Base-by-base conservation (phyloP, 495 filamentous ascomycete genomes). In the Lasiosphaeria hispida region DNA sequence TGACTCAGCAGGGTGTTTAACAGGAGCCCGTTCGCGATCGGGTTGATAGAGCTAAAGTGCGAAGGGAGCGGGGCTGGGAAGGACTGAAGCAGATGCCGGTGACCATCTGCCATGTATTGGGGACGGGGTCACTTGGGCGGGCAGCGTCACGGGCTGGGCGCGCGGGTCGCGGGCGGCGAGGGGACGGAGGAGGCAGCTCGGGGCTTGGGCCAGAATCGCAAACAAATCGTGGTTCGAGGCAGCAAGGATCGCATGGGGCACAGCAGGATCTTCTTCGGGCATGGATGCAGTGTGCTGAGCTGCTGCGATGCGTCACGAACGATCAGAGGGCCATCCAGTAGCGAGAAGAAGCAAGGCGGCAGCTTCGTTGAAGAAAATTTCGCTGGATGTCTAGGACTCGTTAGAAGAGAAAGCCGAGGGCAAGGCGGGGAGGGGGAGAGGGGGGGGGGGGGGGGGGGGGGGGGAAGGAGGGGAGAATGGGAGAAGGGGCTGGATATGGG, bases 101-200 rank as follows among this genome's bases (percentile, higher is more conserved):
- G 84, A 86, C 84, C 88, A 89, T 92, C 88, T 83, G 88, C 88
- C 88, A 91, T 91, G 82, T 85, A 87, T 55, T 59, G 62, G 39
- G 35, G 50, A 55, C 40, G 57, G 41, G 40, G 56, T 23, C 8
- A 55, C 42, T 48, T 38, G 38, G 43, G 43, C 37, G 52, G 49
- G 30, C 40, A 37, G 50, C 30, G 13, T 37, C 38, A 40, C n/a
- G 57, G 54, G 48, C 58, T 50, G n/a, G 55, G 55, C 30, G 55
- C 48, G 51, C 48, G 57, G 36, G 48, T 56, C 53, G 40, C 45
- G 59, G 40, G 23, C 40, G 58, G 37, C 48, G 52, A 35, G 48
- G 38, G 10, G 47, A 30, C 23, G 23, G 23, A 15, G 48, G 53
- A 44, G 33, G 45, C 37, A 44, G 57, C 44, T 33, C 39, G 43